Percentiles rank a stretch among this genome's conserved stretches.
These are phyloP conservation scores for Hymenoscyphus repandus DNA, from an alignment of 2,329 filamentous ascomycete genomes.

Conservation along the genomic window DNA sequence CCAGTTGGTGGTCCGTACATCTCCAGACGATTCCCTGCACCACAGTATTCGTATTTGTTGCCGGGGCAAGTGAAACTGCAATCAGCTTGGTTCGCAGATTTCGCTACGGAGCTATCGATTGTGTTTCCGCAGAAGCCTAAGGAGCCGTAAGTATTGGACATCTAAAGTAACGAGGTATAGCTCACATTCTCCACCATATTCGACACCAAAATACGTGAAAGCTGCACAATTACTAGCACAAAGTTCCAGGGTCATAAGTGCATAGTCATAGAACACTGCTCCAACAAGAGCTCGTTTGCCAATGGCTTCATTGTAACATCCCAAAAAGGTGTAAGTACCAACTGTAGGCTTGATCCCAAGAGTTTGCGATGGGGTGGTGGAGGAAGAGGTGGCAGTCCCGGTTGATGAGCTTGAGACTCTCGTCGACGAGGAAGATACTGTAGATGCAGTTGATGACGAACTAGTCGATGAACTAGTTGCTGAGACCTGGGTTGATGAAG, in stretches of 20 bases:
- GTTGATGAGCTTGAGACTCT: neutral
- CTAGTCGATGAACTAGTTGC: neutral
- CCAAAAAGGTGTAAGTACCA: constrained; percentile 1
- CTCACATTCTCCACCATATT: constrained; percentile 36
- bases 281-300: constrained; percentile 5
- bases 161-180: too few relatives aligned
- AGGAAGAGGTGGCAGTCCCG: neutral
- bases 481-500: neutral
- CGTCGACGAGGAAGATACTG: too few relatives aligned
- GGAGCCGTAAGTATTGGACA: too few relatives aligned
- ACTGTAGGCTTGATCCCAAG: constrained; percentile 9
- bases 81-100: constrained; percentile 1
- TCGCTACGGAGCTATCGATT: neutral
- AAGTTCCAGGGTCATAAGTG: constrained; percentile 35
- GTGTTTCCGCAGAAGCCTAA: constrained; percentile 18
- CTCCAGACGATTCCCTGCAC: constrained; percentile 18
- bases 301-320: constrained; percentile 10
- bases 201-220: constrained; percentile 40
- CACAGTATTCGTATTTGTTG: constrained; percentile 15
- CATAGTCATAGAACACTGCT: constrained; percentile 23
- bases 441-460: neutral
- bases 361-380: constrained; percentile 4
- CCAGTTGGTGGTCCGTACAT: constrained; percentile 2
- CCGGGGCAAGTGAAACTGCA: constrained; percentile 17
- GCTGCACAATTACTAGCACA: constrained; percentile 37